A percentile compares a stretch with the other conserved stretches of the same genome.
Conservation (phyloP, 176 grass and related monocot genomes). For the Eleusine indica region DNA sequence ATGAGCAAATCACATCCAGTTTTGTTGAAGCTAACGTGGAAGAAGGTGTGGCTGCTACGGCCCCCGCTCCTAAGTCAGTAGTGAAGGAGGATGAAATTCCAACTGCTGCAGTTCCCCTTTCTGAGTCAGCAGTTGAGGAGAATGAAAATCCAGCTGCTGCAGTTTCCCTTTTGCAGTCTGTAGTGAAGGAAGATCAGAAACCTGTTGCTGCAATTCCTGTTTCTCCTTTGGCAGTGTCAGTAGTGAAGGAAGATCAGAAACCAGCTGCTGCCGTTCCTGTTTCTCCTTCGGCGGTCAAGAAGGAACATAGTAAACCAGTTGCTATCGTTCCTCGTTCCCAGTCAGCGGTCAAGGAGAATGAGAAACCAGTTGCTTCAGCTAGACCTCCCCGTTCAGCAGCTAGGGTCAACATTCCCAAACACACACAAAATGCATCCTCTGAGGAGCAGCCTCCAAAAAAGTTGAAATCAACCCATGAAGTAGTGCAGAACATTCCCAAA, state of each 20-base stretch:
- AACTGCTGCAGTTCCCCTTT: conserved; percentile 23
- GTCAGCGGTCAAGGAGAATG: neutral
- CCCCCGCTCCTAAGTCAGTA: conserved; percentile 4
- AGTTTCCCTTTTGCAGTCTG: neutral
- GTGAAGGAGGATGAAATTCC: conserved; percentile 29
- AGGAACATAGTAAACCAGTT: conserved; percentile 14
- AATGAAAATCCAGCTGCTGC: neutral
- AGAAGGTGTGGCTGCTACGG: conserved; percentile 6
- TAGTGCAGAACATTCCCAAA: conserved; percentile 6
- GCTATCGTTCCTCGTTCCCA: neutral
- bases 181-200: conserved; percentile 2
- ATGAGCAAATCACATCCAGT: conserved; percentile 35
- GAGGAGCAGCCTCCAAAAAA: conserved; percentile 48
- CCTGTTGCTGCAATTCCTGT: neutral
- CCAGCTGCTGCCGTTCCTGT: neutral
- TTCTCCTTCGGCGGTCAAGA: neutral
- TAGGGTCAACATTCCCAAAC: conserved; percentile 18
- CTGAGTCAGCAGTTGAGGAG: neutral
- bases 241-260: conserved; percentile 1
- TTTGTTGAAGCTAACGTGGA: neutral
- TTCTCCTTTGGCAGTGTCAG: neutral
- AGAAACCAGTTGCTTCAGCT: neutral
- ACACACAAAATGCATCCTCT: neutral
- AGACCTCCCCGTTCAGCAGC: neutral
- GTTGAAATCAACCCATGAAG: conserved; percentile 44